Evolutionary conservation across 2,329 filamentous ascomycete species (phyloP), one percentile per base, ranked within the genome.

Genomic region (Ustulina deusta): DNA sequence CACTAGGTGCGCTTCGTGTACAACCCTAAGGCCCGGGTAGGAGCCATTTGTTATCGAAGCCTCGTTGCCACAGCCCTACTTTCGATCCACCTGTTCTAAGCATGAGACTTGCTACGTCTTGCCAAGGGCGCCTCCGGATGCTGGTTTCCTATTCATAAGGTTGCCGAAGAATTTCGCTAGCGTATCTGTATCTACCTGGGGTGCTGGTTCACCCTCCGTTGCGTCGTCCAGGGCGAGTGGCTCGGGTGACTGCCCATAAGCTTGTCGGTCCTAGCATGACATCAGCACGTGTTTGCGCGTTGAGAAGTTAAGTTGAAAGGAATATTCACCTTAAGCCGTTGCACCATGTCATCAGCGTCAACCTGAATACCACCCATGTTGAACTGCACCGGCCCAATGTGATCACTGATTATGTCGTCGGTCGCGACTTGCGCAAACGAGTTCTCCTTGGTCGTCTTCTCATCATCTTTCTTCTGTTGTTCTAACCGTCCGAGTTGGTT

Each of bases 281-380:
- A 62, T 80, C 66, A 80, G 74, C 4, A 59, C n/a, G 32, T 40
- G 10, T 51, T 59, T n/a, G 2, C 32, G 22, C 32, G 6, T 38
- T 13, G 29, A 51, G 7, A 42, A 56, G 22, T 17, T n/a, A 29
- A 7, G 32, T 2, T 13, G n/a, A 55, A 51, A 61, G 36, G n/a
- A 59, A 25, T 6, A 73, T 81, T 76, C 81, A 95, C 93, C 88
- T 94, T 94, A 68, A 97, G 84, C 74, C 92, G 89, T 79, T 94
- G 91, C 65, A 97, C 82, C 91, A 97, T 96, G 75, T 97, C 94
- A 76, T 97, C 94, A 9, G 94, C 94, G 80, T 97, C 94, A 34
- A 97, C 93, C 78, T 97, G 94, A 70, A 99, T 97, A 61, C 96
- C 96, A 48, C 96, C 96, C 87, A 99, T 96, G 78, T 99, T 99